Conservation (phyloP, 2,329 filamentous ascomycete species). For the Botrytis medusae region DNA sequence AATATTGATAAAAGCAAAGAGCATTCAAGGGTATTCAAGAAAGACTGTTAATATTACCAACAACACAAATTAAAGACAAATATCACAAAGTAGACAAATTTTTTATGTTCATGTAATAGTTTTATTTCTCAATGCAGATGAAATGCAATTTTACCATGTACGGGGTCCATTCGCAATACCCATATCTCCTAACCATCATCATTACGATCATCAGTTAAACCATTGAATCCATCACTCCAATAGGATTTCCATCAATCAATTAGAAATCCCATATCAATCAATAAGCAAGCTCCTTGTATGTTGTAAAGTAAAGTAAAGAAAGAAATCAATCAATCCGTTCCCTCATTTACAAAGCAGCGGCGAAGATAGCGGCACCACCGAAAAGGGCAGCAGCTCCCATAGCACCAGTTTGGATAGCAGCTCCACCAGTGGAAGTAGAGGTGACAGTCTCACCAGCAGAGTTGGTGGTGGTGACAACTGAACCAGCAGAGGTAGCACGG, state of each 20-base stretch:
- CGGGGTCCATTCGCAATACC: not conserved
- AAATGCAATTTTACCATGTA: not conserved
- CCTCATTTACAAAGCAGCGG: conserved; percentile 31
- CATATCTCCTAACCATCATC: conserved; percentile 8
- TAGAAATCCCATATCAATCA: not conserved
- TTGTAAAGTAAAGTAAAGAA: conserved; percentile 1
- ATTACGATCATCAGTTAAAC: conserved; percentile 10
- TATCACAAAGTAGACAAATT: conserved; percentile 23
- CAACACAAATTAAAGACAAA: conserved; percentile 10
- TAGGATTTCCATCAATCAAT: not conserved
- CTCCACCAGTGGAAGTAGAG: conserved; percentile 25
- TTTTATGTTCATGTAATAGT: not conserved
- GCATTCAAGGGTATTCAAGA: not conserved
- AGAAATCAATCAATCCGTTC: not conserved
- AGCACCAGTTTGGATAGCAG: conserved; percentile 34
- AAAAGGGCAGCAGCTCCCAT: conserved; percentile 36
- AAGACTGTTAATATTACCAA: accelerated
- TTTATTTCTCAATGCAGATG: not conserved
- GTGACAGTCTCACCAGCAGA: conserved; percentile 7
- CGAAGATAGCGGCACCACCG: conserved; percentile 35
- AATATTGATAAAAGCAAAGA: not conserved
- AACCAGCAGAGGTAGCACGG: conserved; percentile 2
- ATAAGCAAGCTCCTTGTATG: not conserved
- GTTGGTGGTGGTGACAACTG: conserved; percentile 13
- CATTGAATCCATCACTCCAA: not conserved